Percentiles rank a stretch among this genome's conserved stretches.
Evolutionary conservation across 2,329 filamentous ascomycete species (phyloP).

Genomic region (Anisogramma anomala): DNA sequence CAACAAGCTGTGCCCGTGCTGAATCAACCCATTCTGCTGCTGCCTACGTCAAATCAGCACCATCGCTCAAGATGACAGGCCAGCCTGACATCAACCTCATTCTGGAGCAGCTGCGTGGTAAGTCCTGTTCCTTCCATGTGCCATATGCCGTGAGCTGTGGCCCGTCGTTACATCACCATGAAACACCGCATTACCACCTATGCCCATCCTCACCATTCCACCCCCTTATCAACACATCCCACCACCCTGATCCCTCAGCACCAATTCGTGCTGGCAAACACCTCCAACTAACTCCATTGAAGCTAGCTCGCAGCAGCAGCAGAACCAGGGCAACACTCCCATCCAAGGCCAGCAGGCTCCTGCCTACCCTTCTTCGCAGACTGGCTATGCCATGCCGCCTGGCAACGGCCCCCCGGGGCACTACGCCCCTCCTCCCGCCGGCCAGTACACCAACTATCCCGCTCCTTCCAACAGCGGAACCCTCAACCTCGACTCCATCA

Average conservation of each 20-base stretch:
- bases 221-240: too few relatives aligned
- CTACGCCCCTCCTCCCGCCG: conserved; percentile 11
- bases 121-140: neutral
- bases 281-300: neutral
- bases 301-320: conserved; percentile 13
- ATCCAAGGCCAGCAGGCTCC: conserved; percentile 13
- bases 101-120: conserved; percentile 14
- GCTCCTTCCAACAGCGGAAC: conserved; percentile 63
- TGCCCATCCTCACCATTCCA: too few relatives aligned
- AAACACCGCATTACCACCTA: too few relatives aligned
- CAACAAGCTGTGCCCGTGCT: neutral
- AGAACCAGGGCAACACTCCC: conserved; percentile 11
- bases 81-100: conserved; percentile 12
- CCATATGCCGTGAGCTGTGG: too few relatives aligned
- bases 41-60: neutral
- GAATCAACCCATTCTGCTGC: neutral
- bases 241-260: too few relatives aligned
- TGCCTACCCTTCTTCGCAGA: conserved; percentile 8
- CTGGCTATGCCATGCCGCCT: conserved; percentile 9
- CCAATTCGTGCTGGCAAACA: neutral
- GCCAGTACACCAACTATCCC: conserved; percentile 31
- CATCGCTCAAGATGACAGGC: conserved; percentile 11
- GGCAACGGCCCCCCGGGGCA: conserved; percentile 3
- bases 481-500: conserved; percentile 68
- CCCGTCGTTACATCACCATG: too few relatives aligned